phyloP scores from a whole-genome alignment of 192 early-diverging fungal species.

The Diversispora epigaea region DNA sequence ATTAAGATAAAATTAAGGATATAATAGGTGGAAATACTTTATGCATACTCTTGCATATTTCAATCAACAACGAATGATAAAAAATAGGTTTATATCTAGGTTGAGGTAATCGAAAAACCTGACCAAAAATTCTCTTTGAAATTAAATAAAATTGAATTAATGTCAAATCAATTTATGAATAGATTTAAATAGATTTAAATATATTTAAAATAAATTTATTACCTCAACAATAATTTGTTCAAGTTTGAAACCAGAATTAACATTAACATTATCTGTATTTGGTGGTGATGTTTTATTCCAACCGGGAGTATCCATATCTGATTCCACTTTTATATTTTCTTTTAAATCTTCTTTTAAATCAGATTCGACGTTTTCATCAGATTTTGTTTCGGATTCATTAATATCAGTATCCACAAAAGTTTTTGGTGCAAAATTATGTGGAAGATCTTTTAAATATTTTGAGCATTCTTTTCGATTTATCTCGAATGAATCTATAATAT shows the following conservation, averaged over 20 bases:
- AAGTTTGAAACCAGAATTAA: neutral
- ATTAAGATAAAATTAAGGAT: slow-evolving; percentile 36
- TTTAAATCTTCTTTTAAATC: neutral
- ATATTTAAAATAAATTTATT: neutral
- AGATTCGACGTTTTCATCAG: neutral
- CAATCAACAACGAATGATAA: slow-evolving; percentile 71
- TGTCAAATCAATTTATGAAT: neutral
- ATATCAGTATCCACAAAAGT: slow-evolving; percentile 41
- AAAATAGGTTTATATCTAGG: slow-evolving; percentile 64
- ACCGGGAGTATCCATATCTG: neutral
- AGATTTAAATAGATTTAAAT: neutral
- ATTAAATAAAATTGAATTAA: neutral
- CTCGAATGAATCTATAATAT: slow-evolving; percentile 80
- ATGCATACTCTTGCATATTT: slow-evolving; percentile 66
- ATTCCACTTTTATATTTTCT: neutral
- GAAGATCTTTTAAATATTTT: slow-evolving; percentile 69
- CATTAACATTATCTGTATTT: neutral
- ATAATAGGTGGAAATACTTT: slow-evolving; percentile 62
- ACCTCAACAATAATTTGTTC: slow-evolving; percentile 32
- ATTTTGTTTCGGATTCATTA: slow-evolving; percentile 27
- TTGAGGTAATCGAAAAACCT: slow-evolving; percentile 53
- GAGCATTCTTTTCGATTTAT: slow-evolving; percentile 92
- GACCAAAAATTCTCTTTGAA: slow-evolving; percentile 42
- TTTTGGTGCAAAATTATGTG: slow-evolving; percentile 50
- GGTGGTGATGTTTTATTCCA: no score